Conservation (phyloP, 805 yeast genomes). For the Helenozyma rhizophorensis region DNA sequence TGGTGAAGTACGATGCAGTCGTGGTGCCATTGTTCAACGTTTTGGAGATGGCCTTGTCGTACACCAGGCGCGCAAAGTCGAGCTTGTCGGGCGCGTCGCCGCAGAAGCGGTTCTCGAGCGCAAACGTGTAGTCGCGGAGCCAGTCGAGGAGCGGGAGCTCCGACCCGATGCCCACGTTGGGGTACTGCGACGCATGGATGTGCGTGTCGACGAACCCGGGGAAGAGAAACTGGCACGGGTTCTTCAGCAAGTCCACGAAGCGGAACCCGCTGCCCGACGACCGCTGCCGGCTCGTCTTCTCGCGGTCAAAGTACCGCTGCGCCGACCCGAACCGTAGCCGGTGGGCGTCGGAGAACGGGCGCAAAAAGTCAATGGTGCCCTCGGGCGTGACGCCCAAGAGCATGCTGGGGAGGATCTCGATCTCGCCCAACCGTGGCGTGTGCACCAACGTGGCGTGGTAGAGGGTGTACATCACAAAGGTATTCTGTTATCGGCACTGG, state of each 20-base stretch:
- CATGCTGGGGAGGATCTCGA: constrained; percentile 54
- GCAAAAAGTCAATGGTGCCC: constrained; percentile 50
- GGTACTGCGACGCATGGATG: constrained; percentile 43
- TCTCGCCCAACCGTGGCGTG: constrained; percentile 54
- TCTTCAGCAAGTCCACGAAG: constrained; percentile 25
- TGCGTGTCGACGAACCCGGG: constrained; percentile 46
- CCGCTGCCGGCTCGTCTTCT: neutral
- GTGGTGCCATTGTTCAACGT: constrained; percentile 85
- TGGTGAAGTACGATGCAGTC: constrained; percentile 86
- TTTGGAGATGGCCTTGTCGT: constrained; percentile 59
- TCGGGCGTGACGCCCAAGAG: constrained; percentile 57
- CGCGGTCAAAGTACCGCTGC: constrained; percentile 16
- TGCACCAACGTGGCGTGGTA: constrained; percentile 72
- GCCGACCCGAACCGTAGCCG: constrained; percentile 15
- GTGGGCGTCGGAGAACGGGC: constrained; percentile 11
- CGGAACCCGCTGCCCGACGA: neutral
- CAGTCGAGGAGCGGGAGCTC: constrained; percentile 83
- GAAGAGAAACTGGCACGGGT: constrained; percentile 55
- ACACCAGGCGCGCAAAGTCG: constrained; percentile 55
- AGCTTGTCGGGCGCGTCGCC: constrained; percentile 30
- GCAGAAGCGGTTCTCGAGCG: constrained; percentile 67
- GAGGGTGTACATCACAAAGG: constrained; percentile 44
- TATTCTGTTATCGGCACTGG: no score
- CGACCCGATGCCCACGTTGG: constrained; percentile 63
- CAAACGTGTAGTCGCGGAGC: constrained; percentile 85